Evolutionary conservation across 139 green algal genomes (phyloP), one percentile per base, ranked within the genome.

Genomic region (Penium margaritaceum): DNA sequence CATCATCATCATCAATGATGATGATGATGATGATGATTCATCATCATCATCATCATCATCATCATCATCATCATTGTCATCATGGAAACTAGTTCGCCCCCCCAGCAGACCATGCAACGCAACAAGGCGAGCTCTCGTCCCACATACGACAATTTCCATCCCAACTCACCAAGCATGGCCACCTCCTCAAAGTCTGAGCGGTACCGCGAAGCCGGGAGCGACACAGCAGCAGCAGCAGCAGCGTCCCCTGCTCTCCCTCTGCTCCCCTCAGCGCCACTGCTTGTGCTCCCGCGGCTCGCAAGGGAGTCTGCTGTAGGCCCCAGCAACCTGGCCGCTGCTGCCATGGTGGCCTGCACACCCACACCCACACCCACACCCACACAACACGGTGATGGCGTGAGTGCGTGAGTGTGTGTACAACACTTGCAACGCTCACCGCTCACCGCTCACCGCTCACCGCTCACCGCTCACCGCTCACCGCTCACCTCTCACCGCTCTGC

Each of bases 141-240:
- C 21, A 27, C 14, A 62, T 30, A 19, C 9, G 19, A 19, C 19
- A 62, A n/a, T 62, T 12, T 34, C 9, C 21, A 44, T 35, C n/a
- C n/a, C n/a, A n/a, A 44, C 67, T 17, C 46, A 37, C 92, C 92
- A 58, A 97, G 82, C 21, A 72, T 60, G 19, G 72, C 57, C 39
- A 92, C 37, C 80, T 96, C 90, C 46, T 87, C 60, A 33, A 87
- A 89, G 65, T 87, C 83, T 39, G 70, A 63, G 30, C 68, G 43
- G 65, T 87, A 87, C 15, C 70, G 66, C 35, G 69, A 65, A 7
- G 24, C 51, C 51, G 21, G 51, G 30, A 24, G 43, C 58, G 70
- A 32, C 32, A 33, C 29, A 60, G 60, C 12, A 80, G 73, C 12
- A 58, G 58, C 73, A 74, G 63, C 6, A 47, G 41, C 3, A 44